Evolutionary conservation across 768 basidiomycete species (phyloP).

Genomic region (Coprinopsis sp.): DNA sequence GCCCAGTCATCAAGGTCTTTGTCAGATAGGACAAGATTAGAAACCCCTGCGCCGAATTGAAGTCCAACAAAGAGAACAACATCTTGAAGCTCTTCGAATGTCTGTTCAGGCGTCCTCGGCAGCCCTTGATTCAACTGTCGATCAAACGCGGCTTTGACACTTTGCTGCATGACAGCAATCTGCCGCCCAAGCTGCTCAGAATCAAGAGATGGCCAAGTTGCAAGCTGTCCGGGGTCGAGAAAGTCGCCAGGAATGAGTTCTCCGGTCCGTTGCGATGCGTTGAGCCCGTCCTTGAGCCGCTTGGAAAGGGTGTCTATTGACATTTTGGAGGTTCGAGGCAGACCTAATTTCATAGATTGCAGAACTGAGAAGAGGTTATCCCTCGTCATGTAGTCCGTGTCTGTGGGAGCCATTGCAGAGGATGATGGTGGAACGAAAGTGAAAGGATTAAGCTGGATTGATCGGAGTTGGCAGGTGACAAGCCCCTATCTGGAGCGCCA

Average conservation of each 20-base stretch:
- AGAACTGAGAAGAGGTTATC: slow-evolving; percentile 24
- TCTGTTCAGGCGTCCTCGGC: slow-evolving; percentile 21
- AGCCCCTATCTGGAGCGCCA: too few relatives aligned
- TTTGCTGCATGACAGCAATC: slow-evolving; percentile 14
- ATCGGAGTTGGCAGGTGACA: too few relatives aligned
- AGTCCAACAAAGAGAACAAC: slow-evolving; percentile 19
- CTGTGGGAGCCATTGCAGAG: slow-evolving; percentile 5
- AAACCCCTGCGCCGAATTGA: slow-evolving; percentile 13
- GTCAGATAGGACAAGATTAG: slow-evolving; percentile 19
- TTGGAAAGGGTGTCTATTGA: slow-evolving; percentile 20
- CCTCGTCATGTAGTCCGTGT: slow-evolving; percentile 2
- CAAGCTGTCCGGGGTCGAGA: slow-evolving; percentile 9
- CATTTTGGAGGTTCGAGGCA: slow-evolving; percentile 26
- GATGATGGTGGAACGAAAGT: too few relatives aligned
- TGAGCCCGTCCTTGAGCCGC: slow-evolving; percentile 17
- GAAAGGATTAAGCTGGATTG: too few relatives aligned
- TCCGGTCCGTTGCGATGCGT: slow-evolving; percentile 22
- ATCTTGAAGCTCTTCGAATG: slow-evolving; percentile 26
- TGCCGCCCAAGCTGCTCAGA: slow-evolving; percentile 12
- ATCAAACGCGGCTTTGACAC: slow-evolving; percentile 17
- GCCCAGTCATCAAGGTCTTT: slow-evolving; percentile 15
- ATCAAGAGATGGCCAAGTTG: slow-evolving; percentile 13
- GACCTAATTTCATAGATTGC: slow-evolving; percentile 22
- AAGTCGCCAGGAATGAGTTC: slow-evolving; percentile 13
- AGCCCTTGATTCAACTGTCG: slow-evolving; percentile 8